These are phyloP conservation scores for Groenewaldozyma auringiensis DNA, from an alignment of 1,139 yeast genomes.

Conservation along the genomic window DNA sequence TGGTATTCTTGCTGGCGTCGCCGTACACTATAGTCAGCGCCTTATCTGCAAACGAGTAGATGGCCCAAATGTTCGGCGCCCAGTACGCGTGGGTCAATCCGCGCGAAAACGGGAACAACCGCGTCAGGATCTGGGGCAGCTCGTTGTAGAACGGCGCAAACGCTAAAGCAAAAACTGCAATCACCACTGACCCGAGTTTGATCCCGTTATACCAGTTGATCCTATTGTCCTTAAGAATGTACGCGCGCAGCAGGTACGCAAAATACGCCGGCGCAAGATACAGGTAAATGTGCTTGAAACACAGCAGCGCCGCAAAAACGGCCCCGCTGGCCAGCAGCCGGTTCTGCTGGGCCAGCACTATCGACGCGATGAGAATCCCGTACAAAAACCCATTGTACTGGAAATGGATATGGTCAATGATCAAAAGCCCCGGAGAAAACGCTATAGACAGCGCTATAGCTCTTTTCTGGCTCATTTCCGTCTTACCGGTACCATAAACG, in stretches of 20 bases:
- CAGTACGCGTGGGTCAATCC: slow-evolving; percentile 97
- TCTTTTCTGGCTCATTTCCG: slow-evolving; percentile 31
- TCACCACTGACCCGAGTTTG: slow-evolving; percentile 60
- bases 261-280: slow-evolving; percentile 94
- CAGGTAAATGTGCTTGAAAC: slow-evolving; percentile 90
- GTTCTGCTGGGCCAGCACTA: slow-evolving; percentile 59
- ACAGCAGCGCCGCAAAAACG: slow-evolving; percentile 67
- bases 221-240: slow-evolving; percentile 39
- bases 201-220: slow-evolving; percentile 50
- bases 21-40: slow-evolving; percentile 47
- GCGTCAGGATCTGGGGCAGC: slow-evolving; percentile 52
- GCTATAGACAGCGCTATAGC: slow-evolving; percentile 79
- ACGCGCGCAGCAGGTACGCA: slow-evolving; percentile 63
- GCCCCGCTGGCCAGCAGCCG: slow-evolving; percentile 58
- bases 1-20: slow-evolving; percentile 17
- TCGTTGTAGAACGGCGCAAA: slow-evolving; percentile 75
- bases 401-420: slow-evolving; percentile 89
- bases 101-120: slow-evolving; percentile 89
- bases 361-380: slow-evolving; percentile 68
- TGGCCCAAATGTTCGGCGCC: slow-evolving; percentile 98
- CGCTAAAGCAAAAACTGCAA: slow-evolving; percentile 55
- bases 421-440: slow-evolving; percentile 79
- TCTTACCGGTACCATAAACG: slow-evolving; percentile 44
- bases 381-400: slow-evolving; percentile 92
- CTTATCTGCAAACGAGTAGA: slow-evolving; percentile 81